Percentiles rank a stretch among this genome's conserved stretches.
phyloP scores from a whole-genome alignment of 2,329 filamentous ascomycete genomes.

The Ophiostoma sp. region DNA sequence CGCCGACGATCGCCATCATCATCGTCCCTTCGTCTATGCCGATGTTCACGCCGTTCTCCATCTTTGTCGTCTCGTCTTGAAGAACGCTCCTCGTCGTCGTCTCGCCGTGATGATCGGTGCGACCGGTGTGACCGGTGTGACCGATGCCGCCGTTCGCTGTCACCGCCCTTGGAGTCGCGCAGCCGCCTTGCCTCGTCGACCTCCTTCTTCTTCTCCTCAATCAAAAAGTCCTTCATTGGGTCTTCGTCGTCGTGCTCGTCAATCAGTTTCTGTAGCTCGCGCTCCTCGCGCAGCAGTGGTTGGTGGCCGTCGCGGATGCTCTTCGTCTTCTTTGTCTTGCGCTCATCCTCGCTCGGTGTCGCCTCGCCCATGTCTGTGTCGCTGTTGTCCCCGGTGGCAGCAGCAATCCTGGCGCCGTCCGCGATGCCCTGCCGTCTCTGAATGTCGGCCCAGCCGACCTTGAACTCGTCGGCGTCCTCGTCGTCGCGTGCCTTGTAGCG shows the following conservation, averaged over 20 bases:
- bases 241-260: conserved; percentile 89
- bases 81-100: conserved; percentile 30
- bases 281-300: conserved; percentile 76
- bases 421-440: conserved; percentile 48
- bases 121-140: conserved; percentile 48
- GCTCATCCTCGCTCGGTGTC: conserved; percentile 42
- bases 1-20: background rate
- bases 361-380: conserved; percentile 49
- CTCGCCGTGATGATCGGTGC: conserved; percentile 39
- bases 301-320: conserved; percentile 35
- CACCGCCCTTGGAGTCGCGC: conserved; percentile 48
- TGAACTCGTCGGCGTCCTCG: conserved; percentile 62
- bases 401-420: conserved; percentile 34
- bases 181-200: conserved; percentile 68
- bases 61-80: conserved; percentile 29
- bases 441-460: conserved; percentile 61
- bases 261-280: conserved; percentile 73
- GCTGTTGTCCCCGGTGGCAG: conserved; percentile 37
- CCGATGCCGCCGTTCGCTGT: conserved; percentile 43
- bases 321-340: conserved; percentile 28
- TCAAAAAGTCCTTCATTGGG: conserved; percentile 90
- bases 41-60: conserved; percentile 35
- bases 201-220: conserved; percentile 89
- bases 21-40: conserved; percentile 32
- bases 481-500: conserved; percentile 88